These are phyloP conservation scores for Fusarium dlaminii DNA, from an alignment of 2,329 filamentous ascomycete genomes.

Conservation along the genomic window DNA sequence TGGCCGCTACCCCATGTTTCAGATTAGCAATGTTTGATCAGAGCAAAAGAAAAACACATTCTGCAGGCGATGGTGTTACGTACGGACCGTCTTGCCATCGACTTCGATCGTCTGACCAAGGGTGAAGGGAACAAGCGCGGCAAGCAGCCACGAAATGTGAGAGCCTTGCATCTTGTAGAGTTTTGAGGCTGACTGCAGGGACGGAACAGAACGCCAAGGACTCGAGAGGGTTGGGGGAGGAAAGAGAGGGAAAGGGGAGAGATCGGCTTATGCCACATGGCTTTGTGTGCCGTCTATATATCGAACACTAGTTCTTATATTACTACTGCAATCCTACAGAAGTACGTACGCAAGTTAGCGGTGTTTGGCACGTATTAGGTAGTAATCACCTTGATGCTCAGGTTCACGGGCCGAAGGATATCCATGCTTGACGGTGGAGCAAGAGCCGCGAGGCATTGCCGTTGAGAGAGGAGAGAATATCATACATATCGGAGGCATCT, in stretches of 20 bases:
- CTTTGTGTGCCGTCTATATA: conserved; percentile 24
- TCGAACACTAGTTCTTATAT: not conserved
- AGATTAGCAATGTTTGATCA: conserved; percentile 18
- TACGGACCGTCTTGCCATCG: conserved; percentile 33
- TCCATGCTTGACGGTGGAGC: conserved; percentile 18
- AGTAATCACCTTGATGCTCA: conserved; percentile 21
- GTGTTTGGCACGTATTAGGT: conserved; percentile 18
- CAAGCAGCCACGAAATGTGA: conserved; percentile 24
- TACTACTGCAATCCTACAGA: not conserved
- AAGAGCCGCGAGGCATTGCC: not conserved
- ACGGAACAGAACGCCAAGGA: conserved; percentile 4
- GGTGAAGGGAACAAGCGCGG: conserved; percentile 14
- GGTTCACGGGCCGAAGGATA: conserved; percentile 4
- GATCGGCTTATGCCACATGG: conserved; percentile 27
- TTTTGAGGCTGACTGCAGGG: conserved; percentile 11
- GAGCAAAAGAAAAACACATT: not conserved
- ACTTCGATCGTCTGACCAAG: conserved; percentile 34
- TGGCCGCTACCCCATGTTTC: conserved; percentile 27
- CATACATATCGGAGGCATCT: not conserved
- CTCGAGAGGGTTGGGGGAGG: conserved; percentile 4
- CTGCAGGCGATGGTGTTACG: conserved; percentile 4
- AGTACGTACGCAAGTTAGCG: not conserved
- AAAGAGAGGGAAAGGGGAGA: not conserved
- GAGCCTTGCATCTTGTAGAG: conserved; percentile 17
- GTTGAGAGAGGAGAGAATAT: not conserved